Base-by-base conservation (phyloP, 441 rosid species). In the Bocquillonia castaneifolia region DNA sequence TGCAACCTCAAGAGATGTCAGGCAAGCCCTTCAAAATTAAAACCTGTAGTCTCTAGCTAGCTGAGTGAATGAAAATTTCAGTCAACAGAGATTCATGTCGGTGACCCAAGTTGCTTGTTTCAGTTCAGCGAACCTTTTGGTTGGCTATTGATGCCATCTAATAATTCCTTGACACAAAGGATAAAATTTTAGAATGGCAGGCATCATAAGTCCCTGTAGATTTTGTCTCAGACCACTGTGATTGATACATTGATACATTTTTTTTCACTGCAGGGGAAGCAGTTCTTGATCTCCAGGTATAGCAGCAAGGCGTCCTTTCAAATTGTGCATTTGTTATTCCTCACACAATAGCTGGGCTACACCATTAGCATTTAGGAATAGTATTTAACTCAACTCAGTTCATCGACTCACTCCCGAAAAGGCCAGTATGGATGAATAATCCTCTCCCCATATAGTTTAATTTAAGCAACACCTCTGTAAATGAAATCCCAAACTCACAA, bases 261-360 rank as follows among this genome's bases (percentile, higher is more conserved):
- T 68, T 62, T 36, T 51, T 68, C 10, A 22, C 45, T 72, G 76
- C 82, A 83, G 89, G 90, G 66, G 90, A 85, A 76, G 81, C 82
- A 36, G 80, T 78, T 61, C 69, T 63, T 28, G 84, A 81, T 76
- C 72, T 68, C 56, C 79, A 75, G 73, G 77, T 74, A 59, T 83
- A 87, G 80, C 67, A 48, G 25, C 63, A 17, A 22, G 63, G 25
- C 50, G 59, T 72, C 17, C 31, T 26, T 58, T 64, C 29, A 29
- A 59, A 62, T 17, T 20, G 29, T 50, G 74, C 66, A 78, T 68
- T 70, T 69, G 26, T 67, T 69, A 40, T 39, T 32, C 77, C 79
- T 77, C 60, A 56, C 34, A 31, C 57, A 82, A 23, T 56, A 23
- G 64, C 20, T 55, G 76, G 75, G 78, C 42, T 59, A 36, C 6